phyloP scores from a whole-genome alignment of 192 early-diverging fungal species.

The Pilobolus umbonatus region DNA sequence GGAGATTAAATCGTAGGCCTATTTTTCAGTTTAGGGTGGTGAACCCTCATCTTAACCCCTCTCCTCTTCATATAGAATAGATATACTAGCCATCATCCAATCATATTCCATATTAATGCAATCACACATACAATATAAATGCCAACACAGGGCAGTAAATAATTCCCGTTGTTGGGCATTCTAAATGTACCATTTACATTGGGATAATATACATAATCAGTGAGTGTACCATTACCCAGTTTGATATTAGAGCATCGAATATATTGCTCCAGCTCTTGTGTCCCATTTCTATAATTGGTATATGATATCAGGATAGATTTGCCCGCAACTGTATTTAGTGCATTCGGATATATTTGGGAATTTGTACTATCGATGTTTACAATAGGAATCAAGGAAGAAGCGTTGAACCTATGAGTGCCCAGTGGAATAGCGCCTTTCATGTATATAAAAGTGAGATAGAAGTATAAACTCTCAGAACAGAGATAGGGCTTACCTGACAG shows the following conservation, averaged over 20 bases:
- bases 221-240: constrained; percentile 15
- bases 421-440: constrained; percentile 8
- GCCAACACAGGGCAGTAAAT: background rate
- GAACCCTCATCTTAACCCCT: too few relatives aligned
- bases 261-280: constrained; percentile 12
- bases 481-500: constrained; percentile 8
- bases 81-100: constrained; percentile 5
- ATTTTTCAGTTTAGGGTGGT: too few relatives aligned
- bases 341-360: background rate
- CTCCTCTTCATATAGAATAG: too few relatives aligned
- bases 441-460: background rate
- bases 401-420: background rate
- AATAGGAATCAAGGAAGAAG: constrained; percentile 4
- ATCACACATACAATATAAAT: background rate
- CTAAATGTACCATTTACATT: constrained; percentile 16
- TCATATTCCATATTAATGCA: background rate
- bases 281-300: constrained; percentile 9
- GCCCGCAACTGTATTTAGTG: constrained; percentile 7
- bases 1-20: constrained; percentile 9
- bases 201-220: constrained; percentile 8
- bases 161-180: background rate
- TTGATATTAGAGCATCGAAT: constrained; percentile 14
- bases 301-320: constrained; percentile 15
- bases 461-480: background rate
- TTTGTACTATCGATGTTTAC: constrained; percentile 20